Conservation (phyloP, 1,139 yeast genomes). For the Candida gigantensis region DNA sequence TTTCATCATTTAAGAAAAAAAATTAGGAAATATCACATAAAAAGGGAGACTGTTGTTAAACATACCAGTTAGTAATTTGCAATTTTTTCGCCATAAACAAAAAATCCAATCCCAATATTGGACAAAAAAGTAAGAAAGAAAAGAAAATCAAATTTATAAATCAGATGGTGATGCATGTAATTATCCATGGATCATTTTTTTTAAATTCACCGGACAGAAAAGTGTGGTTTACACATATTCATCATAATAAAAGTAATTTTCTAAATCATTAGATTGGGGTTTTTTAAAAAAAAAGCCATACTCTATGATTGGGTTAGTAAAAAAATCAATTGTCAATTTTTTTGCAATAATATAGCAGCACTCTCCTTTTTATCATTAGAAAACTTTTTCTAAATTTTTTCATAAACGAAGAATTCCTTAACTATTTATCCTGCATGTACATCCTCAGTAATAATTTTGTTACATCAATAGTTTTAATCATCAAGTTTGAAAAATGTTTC, state of each 20-base stretch:
- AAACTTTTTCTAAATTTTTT: conserved; percentile 20
- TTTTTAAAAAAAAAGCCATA: too few relatives aligned
- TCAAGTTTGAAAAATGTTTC: background rate
- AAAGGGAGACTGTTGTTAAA: conserved; percentile 1
- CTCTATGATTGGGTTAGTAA: conserved; percentile 14
- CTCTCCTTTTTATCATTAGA: background rate
- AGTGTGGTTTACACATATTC: conserved; percentile 35
- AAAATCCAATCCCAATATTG: too few relatives aligned
- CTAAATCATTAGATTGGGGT: too few relatives aligned
- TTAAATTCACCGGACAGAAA: conserved; percentile 59
- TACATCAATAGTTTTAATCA: conserved; percentile 16
- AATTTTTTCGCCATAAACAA: too few relatives aligned
- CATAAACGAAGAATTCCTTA: conserved; percentile 71
- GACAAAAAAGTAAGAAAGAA: too few relatives aligned
- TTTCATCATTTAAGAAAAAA: conserved; percentile 54
- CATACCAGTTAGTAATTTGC: conserved; percentile 13
- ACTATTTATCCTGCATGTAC: conserved; percentile 64
- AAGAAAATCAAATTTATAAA: too few relatives aligned
- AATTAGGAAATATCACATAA: conserved; percentile 8
- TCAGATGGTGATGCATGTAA: conserved; percentile 95
- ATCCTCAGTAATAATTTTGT: conserved; percentile 45
- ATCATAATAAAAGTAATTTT: conserved; percentile 12
- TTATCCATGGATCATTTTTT: conserved; percentile 58
- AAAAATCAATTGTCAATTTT: too few relatives aligned
- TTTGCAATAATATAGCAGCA: background rate